Base-by-base conservation (phyloP, 2,329 filamentous ascomycete genomes). In the Ascochyta pisi region DNA sequence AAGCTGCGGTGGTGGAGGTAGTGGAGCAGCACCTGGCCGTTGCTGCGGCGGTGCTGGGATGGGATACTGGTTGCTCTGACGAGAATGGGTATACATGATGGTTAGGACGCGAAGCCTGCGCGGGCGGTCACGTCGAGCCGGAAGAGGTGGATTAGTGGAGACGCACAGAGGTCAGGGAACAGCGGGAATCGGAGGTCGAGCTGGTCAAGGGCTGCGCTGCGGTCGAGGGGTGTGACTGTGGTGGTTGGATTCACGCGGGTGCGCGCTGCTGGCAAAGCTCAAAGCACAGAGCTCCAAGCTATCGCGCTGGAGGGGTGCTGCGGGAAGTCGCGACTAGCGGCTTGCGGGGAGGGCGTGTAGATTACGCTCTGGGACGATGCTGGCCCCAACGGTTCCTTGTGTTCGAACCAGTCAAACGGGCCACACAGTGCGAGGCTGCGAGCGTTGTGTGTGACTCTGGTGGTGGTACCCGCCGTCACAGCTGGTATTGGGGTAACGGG, bases 21-120 rank as follows among this genome's bases (percentile, higher is more conserved):
- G 61, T 10, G 53, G 49, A 13, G 57, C 35, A 54, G 44, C 54
- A 12, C 65, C 61, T n/a, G 52, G n/a, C 29, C 61, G 63, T 46
- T 50, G 59, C 27, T 47, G 48, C 37, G 53, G 53, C 15, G 59
- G 57, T 44, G 58, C 55, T 35, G 59, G 62, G 24, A 64, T 50
- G n/a, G 64, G 62, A 45, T 63, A 64, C 40, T 67, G 63, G 34
- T 57, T 57, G 54, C 51, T 58, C 42, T 63, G 63, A 38, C 67
- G 65, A 29, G 65, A 64, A 51, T 62, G 59, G 22, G 56, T 13
- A 51, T 66, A 65, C 67, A 68, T 69, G 59, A 27, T 55, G 58
- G 38, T 45, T 47, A 27, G 39, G 50, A 50, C 43, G 43, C 31
- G 31, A 42, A 37, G 50, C 37, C 43, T 47, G 50, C 26, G 38